Conservation (phyloP, 1,284 basidiomycete genomes). For the Malassezia arunalokei region DNA sequence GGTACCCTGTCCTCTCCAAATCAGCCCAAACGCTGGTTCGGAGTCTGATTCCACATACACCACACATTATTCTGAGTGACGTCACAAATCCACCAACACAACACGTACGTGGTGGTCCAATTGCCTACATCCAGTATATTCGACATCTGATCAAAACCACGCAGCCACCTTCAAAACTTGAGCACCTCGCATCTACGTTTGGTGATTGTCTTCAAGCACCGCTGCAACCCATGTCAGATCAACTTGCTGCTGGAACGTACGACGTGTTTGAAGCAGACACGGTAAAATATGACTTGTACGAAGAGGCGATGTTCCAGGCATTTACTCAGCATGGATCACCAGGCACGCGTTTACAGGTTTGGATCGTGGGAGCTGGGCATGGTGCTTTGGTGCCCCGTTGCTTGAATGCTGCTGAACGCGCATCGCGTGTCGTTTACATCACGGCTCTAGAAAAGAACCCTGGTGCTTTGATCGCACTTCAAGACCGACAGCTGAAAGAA, state of each 20-base stretch:
- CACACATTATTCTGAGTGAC: conserved; percentile 27
- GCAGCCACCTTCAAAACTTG: conserved; percentile 47
- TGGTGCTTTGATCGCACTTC: conserved; percentile 36
- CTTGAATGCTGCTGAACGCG: conserved; percentile 63
- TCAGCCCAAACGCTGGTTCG: conserved; percentile 34
- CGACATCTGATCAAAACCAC: conserved; percentile 37
- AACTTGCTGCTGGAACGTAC: conserved; percentile 85
- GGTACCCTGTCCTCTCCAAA: conserved; percentile 91
- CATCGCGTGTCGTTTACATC: conserved; percentile 55
- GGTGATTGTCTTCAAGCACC: conserved; percentile 92
- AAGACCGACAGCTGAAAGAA: conserved; percentile 48
- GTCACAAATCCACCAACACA: conserved; percentile 25
- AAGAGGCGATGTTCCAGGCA: conserved; percentile 53
- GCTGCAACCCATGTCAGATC: conserved; percentile 88
- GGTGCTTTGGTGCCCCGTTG: conserved; percentile 84
- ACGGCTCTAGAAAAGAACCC: conserved; percentile 87
- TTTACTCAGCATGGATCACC: conserved; percentile 59
- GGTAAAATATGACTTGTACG: conserved; percentile 88
- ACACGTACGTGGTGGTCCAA: conserved; percentile 60
- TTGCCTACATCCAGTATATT: conserved; percentile 75
- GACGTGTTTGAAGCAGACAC: conserved; percentile 96
- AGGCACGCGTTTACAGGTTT: conserved; percentile 49
- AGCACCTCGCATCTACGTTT: conserved; percentile 81
- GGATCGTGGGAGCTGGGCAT: conserved; percentile 82
- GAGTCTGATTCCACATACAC: conserved; percentile 23